Evolutionary conservation across 1,284 basidiomycete genomes (phyloP).

Genomic region (Paramarasmius palmivorus): DNA sequence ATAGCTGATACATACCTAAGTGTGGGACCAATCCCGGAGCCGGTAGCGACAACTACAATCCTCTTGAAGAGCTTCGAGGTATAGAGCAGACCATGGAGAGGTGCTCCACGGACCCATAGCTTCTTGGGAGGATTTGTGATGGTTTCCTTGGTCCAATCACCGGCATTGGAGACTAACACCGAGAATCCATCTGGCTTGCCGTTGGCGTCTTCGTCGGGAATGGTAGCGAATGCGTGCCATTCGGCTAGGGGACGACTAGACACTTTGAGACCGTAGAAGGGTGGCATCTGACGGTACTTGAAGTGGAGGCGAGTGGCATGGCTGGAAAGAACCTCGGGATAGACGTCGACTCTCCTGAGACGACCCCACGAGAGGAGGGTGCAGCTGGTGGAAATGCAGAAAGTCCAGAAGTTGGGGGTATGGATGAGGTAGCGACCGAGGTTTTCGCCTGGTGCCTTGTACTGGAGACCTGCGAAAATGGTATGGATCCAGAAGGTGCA

Average conservation of each 20-base stretch:
- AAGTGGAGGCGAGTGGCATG: background rate
- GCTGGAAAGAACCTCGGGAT: no score
- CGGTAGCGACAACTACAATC: conserved; percentile 59
- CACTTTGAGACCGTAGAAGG: conserved; percentile 57
- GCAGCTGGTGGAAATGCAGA: no score
- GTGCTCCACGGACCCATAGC: conserved; percentile 59
- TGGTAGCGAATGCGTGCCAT: conserved; percentile 64
- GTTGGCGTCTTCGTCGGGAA: conserved; percentile 51
- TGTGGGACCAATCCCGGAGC: conserved; percentile 63
- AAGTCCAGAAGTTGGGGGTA: no score
- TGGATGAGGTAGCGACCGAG: no score
- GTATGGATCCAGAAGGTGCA: no score
- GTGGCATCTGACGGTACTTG: conserved; percentile 25
- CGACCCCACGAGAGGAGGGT: no score
- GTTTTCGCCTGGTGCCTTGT: no score
- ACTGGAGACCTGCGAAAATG: no score
- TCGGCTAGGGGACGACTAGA: conserved; percentile 54
- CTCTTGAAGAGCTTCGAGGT: conserved; percentile 58
- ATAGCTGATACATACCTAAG: no score
- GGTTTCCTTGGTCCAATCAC: conserved; percentile 59
- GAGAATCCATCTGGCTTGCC: conserved; percentile 57
- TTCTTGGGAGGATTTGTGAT: conserved; percentile 52
- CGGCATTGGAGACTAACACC: conserved; percentile 56
- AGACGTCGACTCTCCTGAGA: no score
- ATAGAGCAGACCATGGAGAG: conserved; percentile 55